Evolutionary conservation across 2,329 filamentous ascomycete species (phyloP).

Genomic region (Chrysoporthe puriensis): DNA sequence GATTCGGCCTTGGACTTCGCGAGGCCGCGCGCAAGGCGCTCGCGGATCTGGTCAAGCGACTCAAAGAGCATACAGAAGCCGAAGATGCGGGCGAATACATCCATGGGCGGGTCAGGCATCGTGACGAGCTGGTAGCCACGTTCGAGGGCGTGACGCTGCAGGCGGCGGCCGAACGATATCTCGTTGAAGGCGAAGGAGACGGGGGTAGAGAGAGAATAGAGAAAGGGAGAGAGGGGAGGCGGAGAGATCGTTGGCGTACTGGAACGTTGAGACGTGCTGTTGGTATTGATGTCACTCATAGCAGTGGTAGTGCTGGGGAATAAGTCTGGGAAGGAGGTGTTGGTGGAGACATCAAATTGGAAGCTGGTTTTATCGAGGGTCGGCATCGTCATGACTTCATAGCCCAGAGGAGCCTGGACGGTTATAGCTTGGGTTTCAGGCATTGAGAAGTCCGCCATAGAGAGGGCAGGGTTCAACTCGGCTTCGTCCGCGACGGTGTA

Average conservation of each 20-base stretch:
- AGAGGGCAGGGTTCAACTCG: background rate
- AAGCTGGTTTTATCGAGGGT: slow-evolving; percentile 60
- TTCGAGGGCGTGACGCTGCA: slow-evolving; percentile 70
- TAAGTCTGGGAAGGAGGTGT: slow-evolving; percentile 32
- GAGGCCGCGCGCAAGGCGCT: slow-evolving; percentile 13
- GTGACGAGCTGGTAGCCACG: slow-evolving; percentile 61
- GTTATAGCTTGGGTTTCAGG: slow-evolving; percentile 22
- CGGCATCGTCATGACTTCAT: slow-evolving; percentile 53
- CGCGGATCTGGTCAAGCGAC: slow-evolving; percentile 26
- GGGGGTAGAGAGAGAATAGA: slow-evolving; percentile 45
- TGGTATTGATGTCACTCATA: background rate
- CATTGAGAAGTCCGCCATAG: slow-evolving; percentile 12
- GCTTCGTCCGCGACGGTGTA: slow-evolving; percentile 35
- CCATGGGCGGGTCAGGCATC: slow-evolving; percentile 34
- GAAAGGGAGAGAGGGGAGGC: slow-evolving; percentile 35
- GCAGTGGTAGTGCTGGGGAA: slow-evolving; percentile 31
- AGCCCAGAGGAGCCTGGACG: slow-evolving; percentile 34
- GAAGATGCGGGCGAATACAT: slow-evolving; percentile 20
- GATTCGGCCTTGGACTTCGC: slow-evolving; percentile 15
- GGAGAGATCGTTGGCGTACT: slow-evolving; percentile 30
- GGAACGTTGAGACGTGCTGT: slow-evolving; percentile 24
- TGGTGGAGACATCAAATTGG: slow-evolving; percentile 42
- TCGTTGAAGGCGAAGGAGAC: slow-evolving; percentile 66
- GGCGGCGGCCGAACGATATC: slow-evolving; percentile 68
- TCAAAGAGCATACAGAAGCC: slow-evolving; percentile 30